Evolutionary conservation across 176 grass and related monocot species (phyloP).

Genomic region (Triticum turgidum): DNA sequence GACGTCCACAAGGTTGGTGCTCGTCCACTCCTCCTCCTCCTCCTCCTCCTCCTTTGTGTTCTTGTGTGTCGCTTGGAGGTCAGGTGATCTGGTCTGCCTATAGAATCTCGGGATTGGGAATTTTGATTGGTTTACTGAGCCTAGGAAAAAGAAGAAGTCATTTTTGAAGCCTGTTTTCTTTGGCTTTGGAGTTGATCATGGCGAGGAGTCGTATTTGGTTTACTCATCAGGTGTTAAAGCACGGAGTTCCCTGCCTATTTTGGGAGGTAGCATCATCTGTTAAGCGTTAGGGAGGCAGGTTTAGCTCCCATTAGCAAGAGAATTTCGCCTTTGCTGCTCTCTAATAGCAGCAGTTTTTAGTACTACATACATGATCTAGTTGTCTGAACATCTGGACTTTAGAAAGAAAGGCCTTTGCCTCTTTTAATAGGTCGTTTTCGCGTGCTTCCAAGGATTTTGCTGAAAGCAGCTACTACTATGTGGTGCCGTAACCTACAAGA

Average conservation of each 20-base stretch:
- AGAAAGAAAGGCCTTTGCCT: not conserved
- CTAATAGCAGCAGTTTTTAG: not conserved
- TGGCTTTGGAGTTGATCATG: constrained; percentile 4
- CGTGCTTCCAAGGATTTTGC: constrained; percentile 15
- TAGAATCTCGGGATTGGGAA: not conserved
- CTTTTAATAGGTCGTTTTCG: not conserved
- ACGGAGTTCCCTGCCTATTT: not conserved
- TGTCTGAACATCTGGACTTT: not conserved
- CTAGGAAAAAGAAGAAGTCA: not conserved
- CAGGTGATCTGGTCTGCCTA: not conserved
- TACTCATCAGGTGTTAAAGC: not conserved
- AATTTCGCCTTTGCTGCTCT: constrained; percentile 8
- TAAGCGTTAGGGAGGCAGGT: not conserved
- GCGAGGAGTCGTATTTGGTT: not conserved
- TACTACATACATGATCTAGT: not conserved
- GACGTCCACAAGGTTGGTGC: constrained; percentile 44
- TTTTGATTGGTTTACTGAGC: not conserved
- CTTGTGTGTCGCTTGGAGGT: not conserved
- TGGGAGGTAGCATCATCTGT: not conserved
- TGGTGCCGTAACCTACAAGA: constrained; percentile 18
- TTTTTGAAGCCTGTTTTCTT: not conserved
- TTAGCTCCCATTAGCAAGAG: constrained; percentile 16
- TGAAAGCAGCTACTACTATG: constrained; percentile 6
- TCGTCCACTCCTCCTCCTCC: not conserved
- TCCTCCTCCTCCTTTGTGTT: not conserved